These are phyloP conservation scores for Gleditsia sinensis DNA, from an alignment of 306 rosid species.

Conservation along the genomic window DNA sequence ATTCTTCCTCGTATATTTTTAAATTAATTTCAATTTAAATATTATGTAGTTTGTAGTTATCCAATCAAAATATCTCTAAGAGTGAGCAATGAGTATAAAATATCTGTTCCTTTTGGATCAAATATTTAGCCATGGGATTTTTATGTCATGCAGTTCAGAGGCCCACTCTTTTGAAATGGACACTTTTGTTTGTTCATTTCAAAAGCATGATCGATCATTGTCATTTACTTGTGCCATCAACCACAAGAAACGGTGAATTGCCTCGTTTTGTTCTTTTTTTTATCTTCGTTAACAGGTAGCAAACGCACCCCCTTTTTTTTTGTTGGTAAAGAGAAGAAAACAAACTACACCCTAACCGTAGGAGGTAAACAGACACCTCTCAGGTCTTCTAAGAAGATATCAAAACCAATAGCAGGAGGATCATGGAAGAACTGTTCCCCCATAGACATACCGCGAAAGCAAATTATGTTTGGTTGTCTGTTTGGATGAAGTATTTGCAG, in stretches of 20 bases:
- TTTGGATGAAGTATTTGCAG: too few relatives aligned
- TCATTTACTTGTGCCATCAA: neutral
- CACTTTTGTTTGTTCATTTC: neutral
- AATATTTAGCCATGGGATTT: conserved; percentile 2
- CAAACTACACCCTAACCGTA: too few relatives aligned
- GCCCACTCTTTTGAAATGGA: neutral
- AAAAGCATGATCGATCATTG: neutral
- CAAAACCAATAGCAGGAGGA: too few relatives aligned
- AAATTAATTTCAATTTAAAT: conserved; percentile 12
- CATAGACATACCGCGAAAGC: too few relatives aligned
- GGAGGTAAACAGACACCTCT: too few relatives aligned
- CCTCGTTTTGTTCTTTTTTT: neutral
- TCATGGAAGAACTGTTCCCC: too few relatives aligned
- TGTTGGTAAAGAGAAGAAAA: too few relatives aligned
- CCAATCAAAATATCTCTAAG: conserved; percentile 10
- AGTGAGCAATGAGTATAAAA: neutral
- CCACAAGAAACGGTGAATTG: neutral
- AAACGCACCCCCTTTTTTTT: too few relatives aligned
- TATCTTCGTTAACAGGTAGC: too few relatives aligned
- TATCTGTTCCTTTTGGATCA: conserved; percentile 13
- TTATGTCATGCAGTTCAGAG: neutral
- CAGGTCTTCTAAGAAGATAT: too few relatives aligned
- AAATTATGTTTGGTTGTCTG: too few relatives aligned
- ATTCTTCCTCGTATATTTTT: conserved; percentile 14
- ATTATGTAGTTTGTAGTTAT: conserved; percentile 20